These are phyloP conservation scores for Angophora floribunda DNA, from an alignment of 345 rosid species.

Conservation along the genomic window DNA sequence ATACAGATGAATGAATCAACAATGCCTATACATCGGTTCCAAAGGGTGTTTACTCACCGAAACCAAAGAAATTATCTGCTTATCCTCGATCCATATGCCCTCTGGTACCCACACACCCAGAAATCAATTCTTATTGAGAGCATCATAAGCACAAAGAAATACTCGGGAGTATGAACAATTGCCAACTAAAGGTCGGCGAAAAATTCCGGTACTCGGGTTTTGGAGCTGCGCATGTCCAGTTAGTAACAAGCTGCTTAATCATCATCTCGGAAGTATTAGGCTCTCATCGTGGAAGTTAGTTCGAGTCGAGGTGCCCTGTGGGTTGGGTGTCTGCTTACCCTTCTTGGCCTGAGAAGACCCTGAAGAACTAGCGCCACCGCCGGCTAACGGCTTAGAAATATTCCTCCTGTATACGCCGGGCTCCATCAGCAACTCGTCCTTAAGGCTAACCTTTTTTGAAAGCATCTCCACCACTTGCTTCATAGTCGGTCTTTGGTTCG, in stretches of 20 bases:
- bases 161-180: background rate
- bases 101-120: background rate
- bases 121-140: background rate
- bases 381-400: conserved; percentile 5
- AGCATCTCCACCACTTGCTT: conserved; percentile 89
- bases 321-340: conserved; percentile 26
- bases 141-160: background rate
- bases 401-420: conserved; percentile 53
- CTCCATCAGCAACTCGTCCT: conserved; percentile 47
- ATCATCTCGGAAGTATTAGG: conserved; percentile 64
- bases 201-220: background rate
- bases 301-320: conserved; percentile 9
- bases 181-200: background rate
- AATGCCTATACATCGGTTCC: background rate
- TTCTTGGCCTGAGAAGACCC: conserved; percentile 38
- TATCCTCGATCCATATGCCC: background rate
- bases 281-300: conserved; percentile 15
- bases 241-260: background rate
- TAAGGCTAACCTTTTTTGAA: conserved; percentile 52
- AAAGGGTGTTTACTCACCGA: background rate
- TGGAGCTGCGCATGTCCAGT: background rate
- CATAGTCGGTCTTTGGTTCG: conserved; percentile 70
- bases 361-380: conserved; percentile 22
- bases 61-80: background rate
- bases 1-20: background rate